Base-by-base conservation (phyloP, 495 filamentous ascomycete genomes). In the Chaetomium fimeti region DNA sequence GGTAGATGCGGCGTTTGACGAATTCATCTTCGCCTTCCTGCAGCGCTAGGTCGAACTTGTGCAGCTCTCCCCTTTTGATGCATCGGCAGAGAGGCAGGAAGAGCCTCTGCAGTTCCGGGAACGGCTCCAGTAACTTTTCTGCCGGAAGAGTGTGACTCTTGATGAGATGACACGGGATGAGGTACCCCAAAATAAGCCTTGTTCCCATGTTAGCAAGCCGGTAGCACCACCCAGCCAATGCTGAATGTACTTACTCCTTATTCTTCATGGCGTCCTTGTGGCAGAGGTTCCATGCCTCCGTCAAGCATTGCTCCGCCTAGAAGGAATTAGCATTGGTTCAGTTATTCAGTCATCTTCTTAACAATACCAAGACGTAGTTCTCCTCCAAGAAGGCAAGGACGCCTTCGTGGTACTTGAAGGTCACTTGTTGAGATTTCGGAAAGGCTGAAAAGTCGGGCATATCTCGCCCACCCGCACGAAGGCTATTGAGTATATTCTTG, bases 371-470 rank as follows among this genome's bases (percentile, higher is more conserved):
- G 1, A 78, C 79, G 68, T 98, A 98, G 65, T 97, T 88, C 74
- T 98, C 95, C 64, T 97, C 92, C 12, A 98, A 75, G 73, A 98
- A 98, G 57, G 84, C 78, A 25, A 98, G 85, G 18, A 98, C 89
- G 18, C 95, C 94, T 68, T 91, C 82, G 71, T 96, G 97, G 76
- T 97, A 98, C 70, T 92, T 89, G 78, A 95, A 98, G 2, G 94
- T 97, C n/a, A 97, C 92, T 52, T 89, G 88, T 66, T 98, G 93
- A 0, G 92, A 87, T 62, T 88, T 90, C 1, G 94, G 94, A 72
- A 93, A 97, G 8, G 77, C 76, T 2, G 84, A 79, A 24, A 95
- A 76, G 0, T 81, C 72, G 1, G 95, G 94, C 73, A 97, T 87
- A 68, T 98, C 95, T 12, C 79, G 79, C 20, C 82, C 81, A n/a